These are phyloP conservation scores for Eucalyptus melliodora DNA, from an alignment of 345 rosid genomes.

Conservation along the genomic window DNA sequence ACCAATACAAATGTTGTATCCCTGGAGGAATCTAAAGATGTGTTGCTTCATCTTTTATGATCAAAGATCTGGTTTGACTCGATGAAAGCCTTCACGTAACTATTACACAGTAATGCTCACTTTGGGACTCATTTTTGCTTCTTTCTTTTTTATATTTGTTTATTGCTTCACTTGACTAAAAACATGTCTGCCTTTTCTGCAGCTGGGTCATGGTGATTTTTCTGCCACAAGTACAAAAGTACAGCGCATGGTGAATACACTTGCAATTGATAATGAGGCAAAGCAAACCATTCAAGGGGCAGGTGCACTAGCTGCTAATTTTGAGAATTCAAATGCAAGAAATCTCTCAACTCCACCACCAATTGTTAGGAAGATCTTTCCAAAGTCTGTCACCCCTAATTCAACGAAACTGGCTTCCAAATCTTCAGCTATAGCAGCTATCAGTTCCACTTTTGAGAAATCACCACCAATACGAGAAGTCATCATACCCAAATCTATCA, in stretches of 20 bases:
- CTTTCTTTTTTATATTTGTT: background rate
- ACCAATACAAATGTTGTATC: background rate
- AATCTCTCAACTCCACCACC: constrained; percentile 99
- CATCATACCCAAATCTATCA: constrained; percentile 60
- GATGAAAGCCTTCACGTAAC: background rate
- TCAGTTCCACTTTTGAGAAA: constrained; percentile 53
- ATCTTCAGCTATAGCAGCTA: constrained; percentile 65
- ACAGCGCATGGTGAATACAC: constrained; percentile 88
- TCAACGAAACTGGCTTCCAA: constrained; percentile 40
- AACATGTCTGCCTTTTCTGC: constrained; percentile 1
- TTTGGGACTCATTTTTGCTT: background rate
- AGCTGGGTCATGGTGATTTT: constrained; percentile 97
- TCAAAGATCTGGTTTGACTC: background rate
- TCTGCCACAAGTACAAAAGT: constrained; percentile 83
- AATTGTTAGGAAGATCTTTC: constrained; percentile 69
- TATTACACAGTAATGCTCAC: background rate
- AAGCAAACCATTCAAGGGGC: constrained; percentile 95
- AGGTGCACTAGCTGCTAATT: constrained; percentile 89
- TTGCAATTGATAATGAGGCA: constrained; percentile 82
- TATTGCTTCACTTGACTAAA: background rate
- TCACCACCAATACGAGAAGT: constrained; percentile 45
- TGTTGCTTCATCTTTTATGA: background rate
- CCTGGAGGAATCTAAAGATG: background rate
- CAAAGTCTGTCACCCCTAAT: constrained; percentile 78
- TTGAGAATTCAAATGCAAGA: constrained; percentile 67